Base-by-base conservation (phyloP, 176 grass and related monocot genomes). In the Poa annua region DNA sequence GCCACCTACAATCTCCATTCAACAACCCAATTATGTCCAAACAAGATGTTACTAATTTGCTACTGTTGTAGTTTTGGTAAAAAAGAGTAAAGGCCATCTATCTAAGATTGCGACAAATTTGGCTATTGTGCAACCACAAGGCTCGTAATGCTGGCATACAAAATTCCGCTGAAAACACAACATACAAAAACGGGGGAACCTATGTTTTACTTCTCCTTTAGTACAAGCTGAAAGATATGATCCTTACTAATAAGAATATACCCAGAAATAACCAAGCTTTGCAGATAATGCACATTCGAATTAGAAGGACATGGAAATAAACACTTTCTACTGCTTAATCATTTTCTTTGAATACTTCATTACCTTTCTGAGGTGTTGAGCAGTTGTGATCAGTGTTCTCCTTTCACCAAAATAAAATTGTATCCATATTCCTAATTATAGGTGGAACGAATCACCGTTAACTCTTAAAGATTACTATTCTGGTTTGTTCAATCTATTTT, bases 401-500 rank as follows among this genome's bases (percentile, higher is more conserved):
- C 62, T 65, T 65, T 65, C 62, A 34, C 62, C 5, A 34, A 65
- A 65, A 62, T 6, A 60, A 65, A 65, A 65, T 14, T 16, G 61
- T 65, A 65, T 17, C 26, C 62, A 34, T 65, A 39, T 41, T 69
- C 66, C n/a, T 21, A 41, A 11, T 39, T 41, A 12, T 69, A 68
- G 66, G 66, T n/a, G 36, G 65, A 41, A 19, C 21, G 19, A 36
- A 69, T 42, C 66, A 69, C 66, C 19, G 11, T 13, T 69, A 42
- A 13, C 36, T 69, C 36, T 42, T 69, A 69, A 20, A 36, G 19
- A 69, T 42, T 69, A 6, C 38, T 70, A 41, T 70, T 75, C 15
- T 75, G 26, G 48, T 53, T 33, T 74, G 25, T 74, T 54, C 22
- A 53, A 34, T 35, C 48, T 75, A 75, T 75, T 75, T 49, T 75